phyloP scores from a whole-genome alignment of 2,329 filamentous ascomycete genomes.

The Nigrospora sphaerica region DNA sequence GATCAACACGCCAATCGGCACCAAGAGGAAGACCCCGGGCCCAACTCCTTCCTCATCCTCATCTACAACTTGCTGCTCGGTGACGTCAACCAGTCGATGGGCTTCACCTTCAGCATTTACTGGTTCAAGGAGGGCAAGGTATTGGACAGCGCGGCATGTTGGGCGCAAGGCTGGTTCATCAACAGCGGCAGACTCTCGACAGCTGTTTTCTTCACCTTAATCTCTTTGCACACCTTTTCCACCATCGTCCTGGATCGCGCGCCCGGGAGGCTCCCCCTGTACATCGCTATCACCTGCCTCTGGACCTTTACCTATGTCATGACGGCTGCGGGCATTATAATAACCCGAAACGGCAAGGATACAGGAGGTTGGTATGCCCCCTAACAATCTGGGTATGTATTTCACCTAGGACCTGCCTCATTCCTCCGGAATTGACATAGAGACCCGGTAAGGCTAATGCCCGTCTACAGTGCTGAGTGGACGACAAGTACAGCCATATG shows the following conservation, averaged over 20 bases:
- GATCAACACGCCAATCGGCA: too few species aligned
- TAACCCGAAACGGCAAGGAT: slow-evolving; percentile 31
- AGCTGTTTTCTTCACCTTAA: slow-evolving; percentile 58
- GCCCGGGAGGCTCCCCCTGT: slow-evolving; percentile 42
- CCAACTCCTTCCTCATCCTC: slow-evolving; percentile 37
- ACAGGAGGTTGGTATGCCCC: slow-evolving; percentile 49
- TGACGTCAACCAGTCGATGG: neutral
- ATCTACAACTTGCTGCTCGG: slow-evolving; percentile 56
- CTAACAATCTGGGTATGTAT: slow-evolving; percentile 51
- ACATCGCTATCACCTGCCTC: slow-evolving; percentile 33
- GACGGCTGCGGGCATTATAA: slow-evolving; percentile 41
- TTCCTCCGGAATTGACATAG: neutral
- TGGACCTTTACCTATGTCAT: slow-evolving; percentile 56
- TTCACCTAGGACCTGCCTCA: too few species aligned
- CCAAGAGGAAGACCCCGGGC: too few species aligned
- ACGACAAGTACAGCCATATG: slow-evolving; percentile 38
- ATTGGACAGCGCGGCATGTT: neutral
- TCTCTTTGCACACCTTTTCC: slow-evolving; percentile 60
- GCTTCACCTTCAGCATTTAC: slow-evolving; percentile 52
- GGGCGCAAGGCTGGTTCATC: slow-evolving; percentile 60
- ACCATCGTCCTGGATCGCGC: slow-evolving; percentile 50
- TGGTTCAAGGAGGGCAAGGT: slow-evolving; percentile 35
- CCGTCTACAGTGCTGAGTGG: slow-evolving; percentile 51
- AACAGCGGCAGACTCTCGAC: slow-evolving; percentile 59
- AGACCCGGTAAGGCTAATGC: neutral